Conservation (phyloP, 768 basidiomycete species). For the Russula compacta region DNA sequence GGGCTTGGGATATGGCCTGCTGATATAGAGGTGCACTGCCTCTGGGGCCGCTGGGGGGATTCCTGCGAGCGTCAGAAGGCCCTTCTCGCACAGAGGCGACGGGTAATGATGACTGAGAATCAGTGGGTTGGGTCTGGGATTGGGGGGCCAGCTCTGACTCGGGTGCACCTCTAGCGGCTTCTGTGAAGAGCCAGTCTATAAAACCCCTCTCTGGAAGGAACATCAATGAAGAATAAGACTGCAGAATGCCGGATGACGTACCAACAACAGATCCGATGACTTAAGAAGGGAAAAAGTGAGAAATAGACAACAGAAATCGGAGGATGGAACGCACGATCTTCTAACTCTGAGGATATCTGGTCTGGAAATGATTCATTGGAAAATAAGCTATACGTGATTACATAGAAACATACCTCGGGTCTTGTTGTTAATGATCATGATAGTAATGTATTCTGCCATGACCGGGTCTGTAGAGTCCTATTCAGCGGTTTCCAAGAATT, state of each 20-base stretch:
- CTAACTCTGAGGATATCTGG: conserved; percentile 82
- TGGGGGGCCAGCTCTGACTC: conserved; percentile 28
- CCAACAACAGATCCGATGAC: conserved; percentile 80
- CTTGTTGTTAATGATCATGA: conserved; percentile 93
- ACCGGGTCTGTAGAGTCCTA: conserved; percentile 51
- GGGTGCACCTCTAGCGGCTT: conserved; percentile 62
- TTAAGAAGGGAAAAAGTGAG: conserved; percentile 19
- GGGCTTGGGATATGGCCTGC: conserved; percentile 41
- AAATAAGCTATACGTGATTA: neutral
- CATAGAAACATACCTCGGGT: conserved; percentile 46
- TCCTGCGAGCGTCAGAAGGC: conserved; percentile 34
- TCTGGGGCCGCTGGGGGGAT: conserved; percentile 41
- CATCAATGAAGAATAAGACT: conserved; percentile 8
- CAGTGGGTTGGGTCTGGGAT: conserved; percentile 27
- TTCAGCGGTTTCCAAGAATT: neutral
- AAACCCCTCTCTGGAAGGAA: conserved; percentile 57
- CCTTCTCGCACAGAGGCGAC: conserved; percentile 22
- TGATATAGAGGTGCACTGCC: conserved; percentile 51
- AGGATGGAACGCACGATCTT: conserved; percentile 48
- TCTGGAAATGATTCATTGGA: conserved; percentile 33
- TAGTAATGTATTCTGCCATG: conserved; percentile 92
- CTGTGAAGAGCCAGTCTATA: conserved; percentile 81
- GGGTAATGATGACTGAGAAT: conserved; percentile 23
- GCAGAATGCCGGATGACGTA: conserved; percentile 28
- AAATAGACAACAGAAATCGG: neutral